A percentile compares a stretch with the other conserved stretches of the same genome.
These are phyloP conservation scores for Fusarium clavum DNA, from an alignment of 2,329 filamentous ascomycete species.

Conservation along the genomic window DNA sequence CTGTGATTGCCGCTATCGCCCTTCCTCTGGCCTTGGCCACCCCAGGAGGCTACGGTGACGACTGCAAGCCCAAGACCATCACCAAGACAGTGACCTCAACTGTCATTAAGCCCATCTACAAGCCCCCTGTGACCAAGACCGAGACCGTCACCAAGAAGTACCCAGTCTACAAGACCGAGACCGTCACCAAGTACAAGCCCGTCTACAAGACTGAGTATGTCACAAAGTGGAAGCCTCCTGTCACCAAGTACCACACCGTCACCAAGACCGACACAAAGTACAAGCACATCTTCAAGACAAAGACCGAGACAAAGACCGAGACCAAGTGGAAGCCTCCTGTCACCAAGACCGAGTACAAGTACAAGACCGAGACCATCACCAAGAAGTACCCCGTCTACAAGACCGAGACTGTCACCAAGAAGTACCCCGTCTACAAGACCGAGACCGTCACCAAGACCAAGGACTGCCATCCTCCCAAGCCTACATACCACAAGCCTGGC, in stretches of 20 bases:
- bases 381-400: slow-evolving; percentile 14
- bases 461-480: background rate
- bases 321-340: slow-evolving; percentile 21
- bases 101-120: slow-evolving; percentile 27
- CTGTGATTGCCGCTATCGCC: slow-evolving; percentile 19
- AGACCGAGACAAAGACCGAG: slow-evolving; percentile 11
- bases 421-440: background rate
- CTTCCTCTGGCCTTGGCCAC: slow-evolving; percentile 21
- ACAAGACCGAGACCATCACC: background rate
- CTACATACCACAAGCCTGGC: slow-evolving; percentile 12
- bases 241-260: slow-evolving; percentile 16
- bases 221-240: slow-evolving; percentile 23
- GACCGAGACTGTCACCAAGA: slow-evolving; percentile 9
- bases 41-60: slow-evolving; percentile 13
- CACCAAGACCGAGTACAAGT: slow-evolving; percentile 13
- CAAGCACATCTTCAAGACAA: slow-evolving; percentile 5
- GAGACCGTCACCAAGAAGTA: slow-evolving; percentile 28
- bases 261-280: slow-evolving; percentile 17
- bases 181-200: slow-evolving; percentile 24
- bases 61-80: slow-evolving; percentile 28
- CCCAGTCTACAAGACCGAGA: slow-evolving; percentile 18
- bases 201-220: slow-evolving; percentile 24
- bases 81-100: slow-evolving; percentile 28
- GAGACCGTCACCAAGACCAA: slow-evolving; percentile 6
- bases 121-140: slow-evolving; percentile 29